phyloP scores from a whole-genome alignment of 2,329 filamentous ascomycete species.

The Diaporthe vexans region DNA sequence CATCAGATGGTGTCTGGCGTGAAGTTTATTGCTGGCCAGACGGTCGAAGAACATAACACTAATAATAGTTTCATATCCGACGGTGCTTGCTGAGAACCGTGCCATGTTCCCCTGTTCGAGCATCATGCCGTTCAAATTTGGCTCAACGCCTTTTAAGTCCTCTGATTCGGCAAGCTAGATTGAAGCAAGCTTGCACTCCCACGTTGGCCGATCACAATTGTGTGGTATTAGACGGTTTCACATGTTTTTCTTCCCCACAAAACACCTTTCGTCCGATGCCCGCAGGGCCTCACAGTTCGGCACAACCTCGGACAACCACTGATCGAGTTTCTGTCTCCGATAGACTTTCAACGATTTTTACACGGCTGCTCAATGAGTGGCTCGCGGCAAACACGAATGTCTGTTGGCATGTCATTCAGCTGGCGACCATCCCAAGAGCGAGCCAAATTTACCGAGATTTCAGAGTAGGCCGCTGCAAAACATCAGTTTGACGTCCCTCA shows the following conservation, averaged over 20 bases:
- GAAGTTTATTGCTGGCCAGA: background rate
- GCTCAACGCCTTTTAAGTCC: background rate
- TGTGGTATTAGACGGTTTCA: slow-evolving; percentile 4
- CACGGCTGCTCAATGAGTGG: background rate
- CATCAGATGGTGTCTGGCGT: background rate
- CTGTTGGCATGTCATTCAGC: no score
- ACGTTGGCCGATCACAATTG: background rate
- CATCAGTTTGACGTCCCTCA: no score
- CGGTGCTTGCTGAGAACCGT: background rate
- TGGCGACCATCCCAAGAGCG: background rate
- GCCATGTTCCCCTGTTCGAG: background rate
- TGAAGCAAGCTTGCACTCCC: background rate
- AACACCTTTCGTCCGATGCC: slow-evolving; percentile 1
- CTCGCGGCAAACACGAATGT: background rate
- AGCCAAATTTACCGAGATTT: no score
- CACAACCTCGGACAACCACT: background rate
- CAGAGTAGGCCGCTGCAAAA: no score
- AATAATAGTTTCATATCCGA: background rate
- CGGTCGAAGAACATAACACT: background rate
- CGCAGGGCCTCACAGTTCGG: background rate
- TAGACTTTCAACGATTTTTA: background rate
- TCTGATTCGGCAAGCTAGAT: background rate
- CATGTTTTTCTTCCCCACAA: background rate
- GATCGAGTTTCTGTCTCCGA: background rate
- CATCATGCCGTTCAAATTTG: background rate